Base-by-base conservation (phyloP, 2,329 filamentous ascomycete species). In the Exophiala sideris region DNA sequence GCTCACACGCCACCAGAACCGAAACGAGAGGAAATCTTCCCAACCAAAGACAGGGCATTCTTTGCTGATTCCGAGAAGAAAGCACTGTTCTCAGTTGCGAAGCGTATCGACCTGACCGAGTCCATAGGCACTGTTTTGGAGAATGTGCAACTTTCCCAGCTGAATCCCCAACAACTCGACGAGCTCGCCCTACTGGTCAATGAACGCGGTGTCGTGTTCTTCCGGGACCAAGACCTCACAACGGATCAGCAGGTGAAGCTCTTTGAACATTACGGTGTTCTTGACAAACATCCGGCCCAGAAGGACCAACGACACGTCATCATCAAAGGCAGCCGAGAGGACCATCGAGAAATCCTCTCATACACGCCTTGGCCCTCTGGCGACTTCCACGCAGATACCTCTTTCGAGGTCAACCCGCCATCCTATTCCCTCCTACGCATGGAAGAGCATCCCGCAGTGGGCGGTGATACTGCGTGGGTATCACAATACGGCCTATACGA, bases 131-230 rank as follows among this genome's bases (percentile, higher is more conserved):
- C 69, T 2, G 58, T 71, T 33, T 62, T 72, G 56, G 62, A 70
- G 50, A 61, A 65, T 44, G 59, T 76, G 2, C 76, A 80, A 52
- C 67, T 79, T 1, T 77, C 74, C 0, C 71, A 73, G 16, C 64
- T 81, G 6, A 72, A 62, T 2, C 66, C 69, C 2, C 62, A 70
- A 9, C 77, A 79, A 21, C 70, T 79, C 2, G 77, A 81, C 58
- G 78, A 80, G 52, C 68, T 81, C 3, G 78, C 78, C 0, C 64
- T 77, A 0, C 84, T 86, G 58, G 86, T 91, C 12, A 84, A 88
- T 8, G 79, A 89, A 74, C 69, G 76, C 1, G 76, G 76, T 0
- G 76, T 79, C 6, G 71, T 79, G 10, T 75, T 76, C 33, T 79
- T 79, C 66, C 75, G 76, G n/a, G 70, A 78, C 33, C 77, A 79